Evolutionary conservation across 2,329 filamentous ascomycete species (phyloP).

Genomic region (Fusarium oxysporum): DNA sequence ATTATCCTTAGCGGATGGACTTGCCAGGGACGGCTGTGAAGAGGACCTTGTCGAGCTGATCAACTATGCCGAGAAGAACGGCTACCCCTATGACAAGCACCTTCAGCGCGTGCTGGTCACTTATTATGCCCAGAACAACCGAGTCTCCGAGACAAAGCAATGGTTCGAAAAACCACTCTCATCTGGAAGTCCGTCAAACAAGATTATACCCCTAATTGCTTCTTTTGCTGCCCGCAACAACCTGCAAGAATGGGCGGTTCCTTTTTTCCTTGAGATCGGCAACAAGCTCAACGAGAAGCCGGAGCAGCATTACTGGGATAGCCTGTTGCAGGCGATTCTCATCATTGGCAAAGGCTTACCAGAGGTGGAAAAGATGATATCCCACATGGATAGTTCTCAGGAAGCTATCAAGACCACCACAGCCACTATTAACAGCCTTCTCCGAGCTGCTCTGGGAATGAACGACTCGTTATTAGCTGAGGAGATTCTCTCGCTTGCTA

Average conservation of each 20-base stretch:
- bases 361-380: conserved; percentile 66
- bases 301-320: conserved; percentile 73
- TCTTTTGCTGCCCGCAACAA: conserved; percentile 69
- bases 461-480: conserved; percentile 79
- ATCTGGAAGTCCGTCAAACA: conserved; percentile 29
- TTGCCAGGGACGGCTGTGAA: conserved; percentile 70
- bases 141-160: conserved; percentile 69
- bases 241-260: conserved; percentile 71
- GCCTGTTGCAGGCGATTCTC: conserved; percentile 78
- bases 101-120: conserved; percentile 67
- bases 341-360: conserved; percentile 74
- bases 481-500: conserved; percentile 75
- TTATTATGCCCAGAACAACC: conserved; percentile 70
- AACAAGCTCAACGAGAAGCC: conserved; percentile 57
- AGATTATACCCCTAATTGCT: conserved; percentile 49
- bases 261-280: conserved; percentile 66
- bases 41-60: conserved; percentile 68
- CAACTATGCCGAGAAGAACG: conserved; percentile 61
- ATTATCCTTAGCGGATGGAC: conserved; percentile 60
- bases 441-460: conserved; percentile 77
- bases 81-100: conserved; percentile 56
- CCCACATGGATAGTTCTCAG: conserved; percentile 74
- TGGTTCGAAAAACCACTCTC: conserved; percentile 73
- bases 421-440: conserved; percentile 79
- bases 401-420: conserved; percentile 69